A percentile compares a stretch with the other conserved stretches of the same genome.
Evolutionary conservation across 1,139 yeast species (phyloP).

Genomic region (Suhomyces choctaworum): DNA sequence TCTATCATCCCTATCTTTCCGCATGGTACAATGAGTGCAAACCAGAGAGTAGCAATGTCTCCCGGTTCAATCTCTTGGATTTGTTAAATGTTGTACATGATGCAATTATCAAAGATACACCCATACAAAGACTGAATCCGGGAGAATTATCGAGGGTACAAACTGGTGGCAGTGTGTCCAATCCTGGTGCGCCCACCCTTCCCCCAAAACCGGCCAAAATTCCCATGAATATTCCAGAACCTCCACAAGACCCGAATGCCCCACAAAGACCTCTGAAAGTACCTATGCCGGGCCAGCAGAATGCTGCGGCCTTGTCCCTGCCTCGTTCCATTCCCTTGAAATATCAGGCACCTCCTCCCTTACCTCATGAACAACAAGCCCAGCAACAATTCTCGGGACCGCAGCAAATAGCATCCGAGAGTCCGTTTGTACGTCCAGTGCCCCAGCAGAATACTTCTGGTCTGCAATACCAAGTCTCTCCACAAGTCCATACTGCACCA

Average conservation of each 20-base stretch:
- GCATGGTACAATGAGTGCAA: slow-evolving; percentile 50
- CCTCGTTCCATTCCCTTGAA: slow-evolving; percentile 30
- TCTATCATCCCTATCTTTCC: slow-evolving; percentile 69
- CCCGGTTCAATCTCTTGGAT: slow-evolving; percentile 37
- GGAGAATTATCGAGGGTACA: background rate
- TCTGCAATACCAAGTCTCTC: background rate
- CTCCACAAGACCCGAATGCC: background rate
- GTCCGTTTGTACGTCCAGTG: background rate
- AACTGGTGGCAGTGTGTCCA: background rate
- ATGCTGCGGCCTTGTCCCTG: too few relatives aligned
- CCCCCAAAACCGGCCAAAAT: slow-evolving; percentile 33
- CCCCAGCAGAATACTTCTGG: background rate
- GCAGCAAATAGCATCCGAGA: background rate
- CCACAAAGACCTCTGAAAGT: slow-evolving; percentile 5
- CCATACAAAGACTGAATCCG: slow-evolving; percentile 2
- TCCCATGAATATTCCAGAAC: slow-evolving; percentile 16
- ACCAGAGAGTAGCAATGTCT: slow-evolving; percentile 7
- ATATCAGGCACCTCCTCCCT: slow-evolving; percentile 37
- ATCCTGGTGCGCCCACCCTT: slow-evolving; percentile 43
- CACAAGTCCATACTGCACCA: background rate
- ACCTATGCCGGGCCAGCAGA: slow-evolving; percentile 1
- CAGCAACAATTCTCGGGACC: too few relatives aligned
- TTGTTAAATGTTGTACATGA: slow-evolving; percentile 38
- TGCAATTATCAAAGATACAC: slow-evolving; percentile 3
- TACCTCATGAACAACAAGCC: slow-evolving; percentile 25